Evolutionary conservation across 805 yeast genomes (phyloP), one percentile per base, ranked within the genome.

Genomic region (Metschnikowia matae): DNA sequence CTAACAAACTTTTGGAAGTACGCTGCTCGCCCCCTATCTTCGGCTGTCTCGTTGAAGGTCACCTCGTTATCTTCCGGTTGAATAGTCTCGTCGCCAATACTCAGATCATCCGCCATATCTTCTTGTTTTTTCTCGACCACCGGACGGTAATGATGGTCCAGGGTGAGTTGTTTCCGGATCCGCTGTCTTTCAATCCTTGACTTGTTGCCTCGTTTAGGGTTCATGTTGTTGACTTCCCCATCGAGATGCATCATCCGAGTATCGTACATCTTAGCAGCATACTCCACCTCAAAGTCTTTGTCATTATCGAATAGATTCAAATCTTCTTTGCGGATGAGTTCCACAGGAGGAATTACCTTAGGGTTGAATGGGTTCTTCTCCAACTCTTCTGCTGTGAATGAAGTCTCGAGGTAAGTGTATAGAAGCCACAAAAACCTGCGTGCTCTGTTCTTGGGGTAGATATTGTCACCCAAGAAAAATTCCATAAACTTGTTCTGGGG

Each of bases 391-490:
- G 74, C 70, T 1, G 77, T 64, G 54, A 87, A 73, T 51, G 79
- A 77, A 0, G 96, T 87, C 62, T 92, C 97, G 55, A 87, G 70
- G 60, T 85, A 88, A 1, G 88, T 79, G 57, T 89, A 91, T 40
- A 89, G 61, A 35, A 92, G 69, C 97, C 97, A 92, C 52, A 92
- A 66, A 55, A 92, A 83, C 36, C 94, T 75, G 48, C 77, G 69
- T 1, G 89, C 89, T 53, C 96, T 78, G 50, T 82, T 82, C 23
- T 63, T 64, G 3, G 96, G 87, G 49, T 83, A 78, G 38, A 82
- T 77, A 3, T 73, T 69, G 1, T 82, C 67, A 55, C 82, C 79
- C 65, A 88, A 77, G 65, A 92, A 83, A 38, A 91, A 77, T 59
- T 87, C 94, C 71, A 83, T 84, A 57, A 89, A 82, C 41, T 83